Percentiles rank a stretch among this genome's conserved stretches.
These are phyloP conservation scores for Suillus paluster DNA, from an alignment of 768 basidiomycete species.

Conservation along the genomic window DNA sequence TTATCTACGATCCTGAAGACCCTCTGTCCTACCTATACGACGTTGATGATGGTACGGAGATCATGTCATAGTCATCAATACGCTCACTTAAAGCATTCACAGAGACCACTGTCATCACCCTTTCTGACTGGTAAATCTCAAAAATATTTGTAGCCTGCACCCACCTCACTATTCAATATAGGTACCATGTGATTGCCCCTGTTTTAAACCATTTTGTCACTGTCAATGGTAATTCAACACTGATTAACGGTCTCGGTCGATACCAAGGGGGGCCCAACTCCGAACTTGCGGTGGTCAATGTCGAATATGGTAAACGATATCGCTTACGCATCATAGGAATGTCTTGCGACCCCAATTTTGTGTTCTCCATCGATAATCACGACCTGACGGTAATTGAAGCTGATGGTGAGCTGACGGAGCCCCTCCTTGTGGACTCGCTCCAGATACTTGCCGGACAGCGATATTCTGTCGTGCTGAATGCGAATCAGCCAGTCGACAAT, in stretches of 20 bases:
- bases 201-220: constrained; percentile 18
- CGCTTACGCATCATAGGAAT: constrained; percentile 41
- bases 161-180: constrained; percentile 1
- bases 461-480: constrained; percentile 50
- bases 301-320: constrained; percentile 38
- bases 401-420: constrained; percentile 44
- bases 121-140: constrained; percentile 39
- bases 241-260: constrained; percentile 47
- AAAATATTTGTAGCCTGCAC: neutral
- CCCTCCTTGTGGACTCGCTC: constrained; percentile 42
- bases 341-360: constrained; percentile 43
- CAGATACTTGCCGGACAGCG: constrained; percentile 46
- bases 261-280: constrained; percentile 34
- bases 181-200: constrained; percentile 22
- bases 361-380: constrained; percentile 32
- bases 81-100: constrained; percentile 9
- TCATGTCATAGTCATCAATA: neutral
- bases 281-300: constrained; percentile 39
- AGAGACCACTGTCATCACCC: constrained; percentile 46
- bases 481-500: constrained; percentile 44
- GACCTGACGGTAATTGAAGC: constrained; percentile 44
- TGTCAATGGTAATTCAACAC: constrained; percentile 28
- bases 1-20: constrained; percentile 48
- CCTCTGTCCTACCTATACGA: constrained; percentile 43
- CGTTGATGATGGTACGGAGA: constrained; percentile 43